Base-by-base conservation (phyloP, 2,329 filamentous ascomycete species). In the Penicillium sclerotigenum region DNA sequence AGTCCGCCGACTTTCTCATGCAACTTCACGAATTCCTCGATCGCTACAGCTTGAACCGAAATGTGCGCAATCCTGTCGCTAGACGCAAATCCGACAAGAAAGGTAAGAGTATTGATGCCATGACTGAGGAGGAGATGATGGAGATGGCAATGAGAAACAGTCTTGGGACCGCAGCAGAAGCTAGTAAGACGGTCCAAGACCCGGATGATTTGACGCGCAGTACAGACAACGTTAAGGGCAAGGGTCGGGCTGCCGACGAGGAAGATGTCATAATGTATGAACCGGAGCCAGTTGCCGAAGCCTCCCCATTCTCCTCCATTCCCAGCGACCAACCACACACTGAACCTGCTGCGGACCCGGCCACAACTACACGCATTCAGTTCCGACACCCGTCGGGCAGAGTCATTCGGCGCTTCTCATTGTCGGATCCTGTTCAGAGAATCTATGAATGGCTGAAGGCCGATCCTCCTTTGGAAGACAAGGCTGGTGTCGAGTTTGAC, bases 401-500 rank as follows among this genome's bases (percentile, higher is more conserved):
- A 18, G 83, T 96, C 10, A 92, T 99, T 57, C 87, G 91, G 29
- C 85, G 90, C n/a, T 99, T 99, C 75, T 79, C 80, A 10, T 75
- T 92, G 4, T 74, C 83, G 14, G 94, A 99, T 56, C 80, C 83
- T 1, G 91, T 99, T 13, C 83, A 85, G 53, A 85, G 90, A 13
- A 86, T 99, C 43, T 99, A 93, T 73, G 94, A 99, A 77, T 99
- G 92, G 91, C 85, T 99, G 62, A 99, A 97, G 77, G 88, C 92
- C 0, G 69, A 74, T 2, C 86, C 88, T 57, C 90, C 91, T 1
- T 74, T 96, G 47, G 88, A 92, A 63, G 91, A 88, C 65, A 93
- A 91, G 73, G 83, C 84, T 29, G 90, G 88, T 0, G 74, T 88
- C 13, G 83, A 85, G 59, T 99, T 99, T 75, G 93, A 97, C 72